phyloP scores from a whole-genome alignment of 2,329 filamentous ascomycete genomes.

The Aspergillus tanneri region DNA sequence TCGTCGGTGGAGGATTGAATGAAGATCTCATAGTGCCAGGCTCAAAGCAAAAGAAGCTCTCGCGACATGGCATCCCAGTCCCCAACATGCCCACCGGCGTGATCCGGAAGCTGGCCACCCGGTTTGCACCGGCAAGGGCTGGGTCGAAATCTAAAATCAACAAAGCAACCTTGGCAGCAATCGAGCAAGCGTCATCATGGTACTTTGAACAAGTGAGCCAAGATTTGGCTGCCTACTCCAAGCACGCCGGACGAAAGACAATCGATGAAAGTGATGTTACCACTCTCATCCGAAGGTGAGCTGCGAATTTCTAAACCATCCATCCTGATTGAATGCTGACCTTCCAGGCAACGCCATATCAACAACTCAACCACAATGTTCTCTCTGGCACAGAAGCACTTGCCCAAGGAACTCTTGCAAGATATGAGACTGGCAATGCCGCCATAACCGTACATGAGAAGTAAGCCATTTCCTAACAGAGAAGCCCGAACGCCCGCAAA shows the following conservation, averaged over 20 bases:
- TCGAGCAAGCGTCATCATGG: constrained; percentile 82
- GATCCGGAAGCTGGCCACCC: constrained; percentile 65
- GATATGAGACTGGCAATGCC: constrained; percentile 59
- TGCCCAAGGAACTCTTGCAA: constrained; percentile 79
- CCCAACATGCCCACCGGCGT: constrained; percentile 70
- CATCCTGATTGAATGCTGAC: constrained; percentile 28
- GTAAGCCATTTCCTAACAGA: constrained; percentile 12
- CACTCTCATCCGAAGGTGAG: constrained; percentile 78
- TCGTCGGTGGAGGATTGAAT: constrained; percentile 38
- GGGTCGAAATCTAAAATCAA: constrained; percentile 67
- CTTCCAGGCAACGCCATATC: constrained; percentile 71
- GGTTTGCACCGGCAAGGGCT: constrained; percentile 66
- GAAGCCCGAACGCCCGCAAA: constrained; percentile 40
- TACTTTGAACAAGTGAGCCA: constrained; percentile 87
- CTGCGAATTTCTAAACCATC: constrained; percentile 21
- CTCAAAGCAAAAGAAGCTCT: constrained; percentile 57
- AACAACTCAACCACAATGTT: constrained; percentile 72
- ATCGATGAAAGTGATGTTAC: constrained; percentile 84
- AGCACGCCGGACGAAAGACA: constrained; percentile 77
- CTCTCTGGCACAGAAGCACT: constrained; percentile 76
- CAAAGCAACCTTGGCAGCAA: constrained; percentile 69
- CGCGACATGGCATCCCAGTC: constrained; percentile 71
- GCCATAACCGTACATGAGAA: constrained; percentile 26
- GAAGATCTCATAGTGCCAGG: constrained; percentile 28
- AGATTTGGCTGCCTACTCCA: constrained; percentile 75